Base-by-base conservation (phyloP, 163 green algal species). In the Scenedesmus sp. region DNA sequence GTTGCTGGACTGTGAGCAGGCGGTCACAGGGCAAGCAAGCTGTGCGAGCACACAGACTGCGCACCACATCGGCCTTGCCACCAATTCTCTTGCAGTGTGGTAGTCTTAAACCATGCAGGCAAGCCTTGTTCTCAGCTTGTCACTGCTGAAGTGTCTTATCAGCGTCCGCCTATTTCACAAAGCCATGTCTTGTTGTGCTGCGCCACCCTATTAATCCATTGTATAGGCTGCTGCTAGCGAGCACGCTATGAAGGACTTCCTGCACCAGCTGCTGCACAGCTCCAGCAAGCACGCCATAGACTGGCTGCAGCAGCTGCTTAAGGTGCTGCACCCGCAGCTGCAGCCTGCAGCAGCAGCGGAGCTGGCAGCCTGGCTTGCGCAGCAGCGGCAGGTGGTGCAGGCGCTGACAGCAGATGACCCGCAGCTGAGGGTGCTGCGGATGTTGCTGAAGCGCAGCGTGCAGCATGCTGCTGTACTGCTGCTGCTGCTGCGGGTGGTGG, bases 241-340 rank as follows among this genome's bases (percentile, higher is more conserved):
- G 81, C 16, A n/a, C 18, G 81, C 46, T n/a, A 60, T 59, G 81
- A 62, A 86, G 8, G 52, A 57, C 7, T 79, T 91, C 73, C 56
- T 87, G 57, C 74, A 79, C 56, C 74, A 55, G 73, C 87, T 91
- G 73, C 52, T 91, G 55, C 52, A 46, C 57, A 73, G 7, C 26
- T 62, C 74, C 56, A 86, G 16, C 2, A 26, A 86, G n/a, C 54
- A 54, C 12, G 26, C 13, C 85, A 90, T 90, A 52, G 70, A 83
- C 85, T 90, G 85, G 85, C 16, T 1, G 1, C 64, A 83, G 46
- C 34, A 83, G 18, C 87, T 91, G 26, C 26, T 18, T 0, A 7
- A 77, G 9, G 23, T 87, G 46, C 55, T 91, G 26, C 18, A 91
- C 87, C 87, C 55, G 1, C 23, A 73, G 26, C 54, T 91, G 54